Base-by-base conservation (phyloP, 768 basidiomycete species). In the Exidia glandulosa region DNA sequence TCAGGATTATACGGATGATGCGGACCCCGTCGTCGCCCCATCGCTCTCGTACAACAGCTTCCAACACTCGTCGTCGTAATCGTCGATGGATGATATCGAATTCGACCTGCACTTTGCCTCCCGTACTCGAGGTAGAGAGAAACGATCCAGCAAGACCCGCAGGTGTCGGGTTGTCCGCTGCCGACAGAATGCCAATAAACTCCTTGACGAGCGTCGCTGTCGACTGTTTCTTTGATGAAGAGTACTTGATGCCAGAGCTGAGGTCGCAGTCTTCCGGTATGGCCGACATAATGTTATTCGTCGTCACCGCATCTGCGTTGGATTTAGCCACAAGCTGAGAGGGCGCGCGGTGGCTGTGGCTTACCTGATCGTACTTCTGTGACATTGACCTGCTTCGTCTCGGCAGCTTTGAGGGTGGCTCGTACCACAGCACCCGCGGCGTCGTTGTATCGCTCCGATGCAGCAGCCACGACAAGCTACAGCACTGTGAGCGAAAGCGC, bases 21-120 rank as follows among this genome's bases (percentile, higher is more conserved):
- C 94, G 79, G 3, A 94, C 85, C 29, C 88, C 93, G 41, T 87
- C 85, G 16, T 83, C 77, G 5, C 94, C 94, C 66, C 93, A 86
- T 65, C 86, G 82, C 66, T 96, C 91, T 65, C 86, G 76, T 37
- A 92, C 79, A 30, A 91, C 81, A 9, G 85, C 81, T 66, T 94
- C 92, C 50, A 95, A 70, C 2, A 92, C 78, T 23, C 81, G 80
- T 64, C 82, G 74, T 67, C 86, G 81, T 61, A 96, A 72, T 55
- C 88, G 79, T 58, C 77, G 76, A 33, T 80, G 79, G 48, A 93
- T 80, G 59, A 81, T 77, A 63, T 86, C 86, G 64, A 91, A 94
- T 66, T 94, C 87, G 25, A 95, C 83, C 57, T 85, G 82, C 12
- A 91, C 81, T 66, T 88, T 90, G 2, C 68, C 66, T 9, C 5